Evolutionary conservation across 805 yeast genomes (phyloP).

Genomic region (Scheffersomyces stipitis): DNA sequence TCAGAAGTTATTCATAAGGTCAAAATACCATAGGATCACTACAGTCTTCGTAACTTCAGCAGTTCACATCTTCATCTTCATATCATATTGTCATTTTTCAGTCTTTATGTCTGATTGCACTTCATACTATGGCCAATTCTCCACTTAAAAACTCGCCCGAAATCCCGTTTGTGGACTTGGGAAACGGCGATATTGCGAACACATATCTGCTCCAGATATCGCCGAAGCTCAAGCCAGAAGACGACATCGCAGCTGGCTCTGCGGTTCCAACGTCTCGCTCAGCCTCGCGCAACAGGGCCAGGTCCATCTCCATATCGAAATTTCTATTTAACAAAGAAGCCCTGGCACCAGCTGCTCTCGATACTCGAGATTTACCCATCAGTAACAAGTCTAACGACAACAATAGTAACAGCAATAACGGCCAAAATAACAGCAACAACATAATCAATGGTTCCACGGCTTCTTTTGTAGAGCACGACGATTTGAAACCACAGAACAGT

Average conservation of each 20-base stretch:
- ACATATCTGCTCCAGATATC: slow-evolving; percentile 8
- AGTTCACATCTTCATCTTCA: too few species aligned
- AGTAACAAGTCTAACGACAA: not conserved
- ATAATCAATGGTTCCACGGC: not conserved
- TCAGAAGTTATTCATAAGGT: too few species aligned
- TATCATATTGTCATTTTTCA: too few species aligned
- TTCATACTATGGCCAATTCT: too few species aligned
- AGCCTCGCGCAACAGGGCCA: slow-evolving; percentile 8
- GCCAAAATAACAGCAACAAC: not conserved
- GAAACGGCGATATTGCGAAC: not conserved
- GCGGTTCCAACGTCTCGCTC: slow-evolving; percentile 4
- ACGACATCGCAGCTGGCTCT: slow-evolving; percentile 5
- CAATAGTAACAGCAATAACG: slow-evolving; percentile 4
- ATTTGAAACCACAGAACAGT: slow-evolving; percentile 19
- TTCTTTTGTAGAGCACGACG: slow-evolving; percentile 6
- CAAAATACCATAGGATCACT: too few species aligned
- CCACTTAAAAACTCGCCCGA: too few species aligned
- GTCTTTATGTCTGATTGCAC: too few species aligned
- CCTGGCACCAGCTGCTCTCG: slow-evolving; percentile 4
- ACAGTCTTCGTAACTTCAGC: too few species aligned
- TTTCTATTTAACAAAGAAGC: slow-evolving; percentile 26
- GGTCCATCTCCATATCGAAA: slow-evolving; percentile 28
- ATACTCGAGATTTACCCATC: not conserved
- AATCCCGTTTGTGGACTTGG: too few species aligned
- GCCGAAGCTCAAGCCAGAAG: slow-evolving; percentile 9